Evolutionary conservation across 768 basidiomycete genomes (phyloP), one percentile per base, ranked within the genome.

Genomic region (Amanita exitialis): DNA sequence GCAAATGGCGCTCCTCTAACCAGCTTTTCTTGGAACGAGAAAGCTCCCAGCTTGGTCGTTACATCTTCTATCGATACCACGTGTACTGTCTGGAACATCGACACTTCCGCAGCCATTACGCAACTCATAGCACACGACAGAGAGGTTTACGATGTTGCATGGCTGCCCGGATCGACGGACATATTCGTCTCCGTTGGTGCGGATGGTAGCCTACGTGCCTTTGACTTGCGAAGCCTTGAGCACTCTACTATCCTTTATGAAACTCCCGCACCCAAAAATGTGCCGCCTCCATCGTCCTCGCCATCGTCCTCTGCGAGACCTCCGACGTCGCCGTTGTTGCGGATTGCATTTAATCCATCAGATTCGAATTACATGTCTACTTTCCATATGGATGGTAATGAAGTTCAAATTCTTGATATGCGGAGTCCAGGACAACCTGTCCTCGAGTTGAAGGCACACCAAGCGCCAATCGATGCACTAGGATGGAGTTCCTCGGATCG

Each of bases 211-310:
- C 71, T 98, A 46, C 88, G 96, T 47, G 94, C 95, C 10, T 99
- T 98, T 66, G 96, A 99, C 66, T 74, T 99, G 51, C 84, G 96
- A 44, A 90, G 89, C 58, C 77, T 99, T 41, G 96, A 99, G 64
- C 96, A 98, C 67, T 96, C 92, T 10, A 99, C 96, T 9, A 99
- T 99, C 60, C 76, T 98, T 36, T 99, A 98, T 66, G 96, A 99
- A 70, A 89, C 86, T 0, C 86, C 87, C 2, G 78, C 84, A 3
- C 87, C 89, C 0, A 88, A 89, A 65, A 80, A 80, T 57, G 69
- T 78, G 2, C 75, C 80, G 3, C 74, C 80, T 23, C 77, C 79
- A 0, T 62, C 82, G 8, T 62, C 75, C 7, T 80, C 84, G 7
- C 70, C 79, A 10, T 78, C 82, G 7, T 58, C 78, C 4, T 72